Evolutionary conservation across 805 yeast species (phyloP).

Genomic region (Nakazawaea populi): DNA sequence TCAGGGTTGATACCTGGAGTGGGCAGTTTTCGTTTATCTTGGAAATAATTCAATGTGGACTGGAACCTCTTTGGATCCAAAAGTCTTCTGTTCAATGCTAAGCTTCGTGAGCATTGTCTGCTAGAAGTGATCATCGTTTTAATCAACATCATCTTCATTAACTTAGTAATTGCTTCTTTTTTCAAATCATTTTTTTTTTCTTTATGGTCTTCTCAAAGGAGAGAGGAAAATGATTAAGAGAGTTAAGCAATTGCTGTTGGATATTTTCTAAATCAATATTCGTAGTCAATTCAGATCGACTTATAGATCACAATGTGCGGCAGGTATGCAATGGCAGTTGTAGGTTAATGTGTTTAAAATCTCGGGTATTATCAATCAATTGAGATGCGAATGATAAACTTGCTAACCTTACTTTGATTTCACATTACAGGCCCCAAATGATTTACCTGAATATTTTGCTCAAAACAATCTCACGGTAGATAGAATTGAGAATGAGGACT

Average conservation of each 20-base stretch:
- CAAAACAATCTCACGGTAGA: conserved; percentile 21
- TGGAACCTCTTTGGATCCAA: not conserved
- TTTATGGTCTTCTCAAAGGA: no score
- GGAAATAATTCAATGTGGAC: conserved; percentile 9
- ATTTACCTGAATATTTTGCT: conserved; percentile 34
- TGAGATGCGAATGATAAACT: not conserved
- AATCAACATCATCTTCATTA: not conserved
- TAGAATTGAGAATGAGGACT: conserved; percentile 14
- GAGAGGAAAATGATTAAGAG: no score
- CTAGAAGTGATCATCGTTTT: not conserved
- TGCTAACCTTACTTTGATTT: not conserved
- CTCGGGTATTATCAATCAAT: no score
- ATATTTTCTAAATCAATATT: no score
- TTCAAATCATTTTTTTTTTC: no score
- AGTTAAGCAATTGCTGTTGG: no score
- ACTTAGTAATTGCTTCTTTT: not conserved
- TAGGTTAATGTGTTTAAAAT: conserved; percentile 3
- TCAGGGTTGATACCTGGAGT: conserved; percentile 9
- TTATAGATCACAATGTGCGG: conserved; percentile 25
- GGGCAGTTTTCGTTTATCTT: conserved; percentile 2
- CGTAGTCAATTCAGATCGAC: not conserved
- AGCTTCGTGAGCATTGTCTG: not conserved
- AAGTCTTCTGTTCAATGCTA: not conserved
- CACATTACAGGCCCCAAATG: conserved; percentile 28
- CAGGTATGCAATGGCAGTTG: conserved; percentile 25